Percentiles rank a stretch among this genome's conserved stretches.
Conservation (phyloP, 2,329 filamentous ascomycete species). For the Trichoderma koningii region DNA sequence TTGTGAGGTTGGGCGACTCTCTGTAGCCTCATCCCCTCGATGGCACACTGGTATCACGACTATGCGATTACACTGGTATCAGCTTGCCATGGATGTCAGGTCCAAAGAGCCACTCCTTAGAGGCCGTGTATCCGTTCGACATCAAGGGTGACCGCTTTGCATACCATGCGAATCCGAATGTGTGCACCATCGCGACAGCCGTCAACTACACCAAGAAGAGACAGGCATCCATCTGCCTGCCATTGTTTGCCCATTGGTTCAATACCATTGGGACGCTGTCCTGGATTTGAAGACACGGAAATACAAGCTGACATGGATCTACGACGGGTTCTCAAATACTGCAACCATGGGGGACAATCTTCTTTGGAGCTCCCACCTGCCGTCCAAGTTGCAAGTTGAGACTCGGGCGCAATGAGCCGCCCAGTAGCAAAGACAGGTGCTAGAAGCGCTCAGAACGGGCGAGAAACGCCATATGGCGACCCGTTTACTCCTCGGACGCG, state of each 20-base stretch:
- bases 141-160: background rate
- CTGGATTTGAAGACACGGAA: background rate
- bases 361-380: background rate
- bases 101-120: background rate
- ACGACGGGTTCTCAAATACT: background rate
- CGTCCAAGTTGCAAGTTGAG: background rate
- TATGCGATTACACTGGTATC: conserved; percentile 1
- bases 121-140: background rate
- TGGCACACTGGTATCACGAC: background rate
- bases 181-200: background rate
- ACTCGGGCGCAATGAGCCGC: background rate
- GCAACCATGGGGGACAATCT: background rate
- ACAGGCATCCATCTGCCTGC: background rate
- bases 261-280: background rate
- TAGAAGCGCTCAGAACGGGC: background rate
- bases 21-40: background rate
- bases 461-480: background rate
- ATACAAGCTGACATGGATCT: background rate
- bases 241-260: background rate
- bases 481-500: background rate
- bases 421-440: background rate
- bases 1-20: background rate
- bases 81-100: background rate
- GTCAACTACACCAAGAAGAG: background rate
- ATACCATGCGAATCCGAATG: background rate